A percentile compares a stretch with the other conserved stretches of the same genome.
phyloP scores from a whole-genome alignment of 108 stramenopile species.

The Discostella stelligeroides region DNA sequence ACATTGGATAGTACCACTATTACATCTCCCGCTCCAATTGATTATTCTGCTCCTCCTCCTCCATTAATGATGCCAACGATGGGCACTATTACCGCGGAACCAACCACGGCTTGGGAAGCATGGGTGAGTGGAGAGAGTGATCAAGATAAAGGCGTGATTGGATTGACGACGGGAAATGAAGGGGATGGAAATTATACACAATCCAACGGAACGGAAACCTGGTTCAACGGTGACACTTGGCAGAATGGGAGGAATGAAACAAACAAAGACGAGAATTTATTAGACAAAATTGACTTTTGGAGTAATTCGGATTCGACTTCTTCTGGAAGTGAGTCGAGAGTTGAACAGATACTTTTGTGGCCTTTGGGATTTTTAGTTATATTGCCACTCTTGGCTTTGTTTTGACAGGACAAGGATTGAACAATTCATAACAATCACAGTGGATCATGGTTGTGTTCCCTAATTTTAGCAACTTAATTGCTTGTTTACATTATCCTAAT shows the following conservation, averaged over 20 bases:
- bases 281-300: not conserved
- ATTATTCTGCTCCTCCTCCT: not conserved
- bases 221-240: slow-evolving; percentile 1
- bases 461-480: too few species aligned
- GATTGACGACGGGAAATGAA: not conserved
- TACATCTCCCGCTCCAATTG: not conserved
- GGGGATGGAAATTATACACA: not conserved
- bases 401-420: too few species aligned
- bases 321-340: not conserved
- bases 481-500: too few species aligned
- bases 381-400: too few species aligned
- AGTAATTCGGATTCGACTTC: not conserved
- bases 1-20: not conserved
- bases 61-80: not conserved
- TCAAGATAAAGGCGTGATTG: not conserved
- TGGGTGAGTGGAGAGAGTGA: not conserved
- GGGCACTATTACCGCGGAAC: not conserved
- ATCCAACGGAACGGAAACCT: not conserved
- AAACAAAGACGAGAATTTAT: not conserved
- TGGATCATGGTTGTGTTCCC: too few species aligned
- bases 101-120: slow-evolving; percentile 5
- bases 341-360: not conserved
- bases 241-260: not conserved
- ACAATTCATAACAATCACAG: too few species aligned
- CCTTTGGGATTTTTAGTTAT: not conserved